These are phyloP conservation scores for Metschnikowia lunata DNA, from an alignment of 805 yeast genomes.

Conservation along the genomic window DNA sequence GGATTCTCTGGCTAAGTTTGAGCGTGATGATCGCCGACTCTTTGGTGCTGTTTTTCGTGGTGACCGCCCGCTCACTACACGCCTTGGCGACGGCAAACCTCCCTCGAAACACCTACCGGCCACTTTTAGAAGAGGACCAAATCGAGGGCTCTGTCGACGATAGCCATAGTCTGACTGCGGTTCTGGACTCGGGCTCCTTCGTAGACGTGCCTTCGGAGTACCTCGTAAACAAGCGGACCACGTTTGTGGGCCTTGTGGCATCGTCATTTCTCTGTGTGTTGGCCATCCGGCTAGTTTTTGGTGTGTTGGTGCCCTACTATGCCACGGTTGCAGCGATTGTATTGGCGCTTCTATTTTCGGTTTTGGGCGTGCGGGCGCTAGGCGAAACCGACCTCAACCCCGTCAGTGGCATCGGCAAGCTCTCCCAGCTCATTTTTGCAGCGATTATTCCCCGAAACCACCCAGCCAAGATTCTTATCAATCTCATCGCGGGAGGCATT, in stretches of 20 bases:
- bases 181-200: conserved; percentile 1
- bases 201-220: conserved; percentile 22
- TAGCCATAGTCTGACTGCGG: no score
- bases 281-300: conserved; percentile 66
- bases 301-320: conserved; percentile 63
- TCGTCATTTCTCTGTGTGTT: conserved; percentile 68
- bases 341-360: conserved; percentile 72
- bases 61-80: conserved; percentile 43
- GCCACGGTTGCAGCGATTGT: conserved; percentile 65
- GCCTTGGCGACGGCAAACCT: neutral
- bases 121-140: neutral
- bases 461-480: conserved; percentile 79
- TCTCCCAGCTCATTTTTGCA: conserved; percentile 87
- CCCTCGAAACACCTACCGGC: neutral
- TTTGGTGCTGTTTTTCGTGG: conserved; percentile 69
- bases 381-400: conserved; percentile 98
- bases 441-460: conserved; percentile 66
- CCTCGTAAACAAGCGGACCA: conserved; percentile 47
- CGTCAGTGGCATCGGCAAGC: conserved; percentile 92
- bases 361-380: conserved; percentile 86
- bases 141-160: neutral
- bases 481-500: conserved; percentile 91
- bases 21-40: conserved; percentile 94
- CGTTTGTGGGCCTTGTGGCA: conserved; percentile 54
- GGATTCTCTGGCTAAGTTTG: conserved; percentile 93